Conservation (phyloP, 2,329 filamentous ascomycete species). For the Samsoniella hepiali region DNA sequence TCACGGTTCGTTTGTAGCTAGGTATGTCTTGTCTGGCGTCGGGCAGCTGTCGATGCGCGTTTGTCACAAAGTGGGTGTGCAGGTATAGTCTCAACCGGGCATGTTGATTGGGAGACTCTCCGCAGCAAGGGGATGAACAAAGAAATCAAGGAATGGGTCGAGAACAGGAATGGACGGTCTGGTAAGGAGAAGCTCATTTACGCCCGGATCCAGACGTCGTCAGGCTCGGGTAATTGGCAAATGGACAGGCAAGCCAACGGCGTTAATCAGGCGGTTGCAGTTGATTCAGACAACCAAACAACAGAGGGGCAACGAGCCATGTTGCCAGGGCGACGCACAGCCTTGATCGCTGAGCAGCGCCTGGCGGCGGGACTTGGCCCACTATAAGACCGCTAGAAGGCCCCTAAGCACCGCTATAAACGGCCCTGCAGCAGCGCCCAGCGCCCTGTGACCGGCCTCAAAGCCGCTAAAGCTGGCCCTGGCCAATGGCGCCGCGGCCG, state of each 20-base stretch:
- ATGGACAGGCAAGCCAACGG: constrained; percentile 7
- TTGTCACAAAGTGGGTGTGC: not conserved
- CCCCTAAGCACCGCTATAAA: constrained; percentile 7
- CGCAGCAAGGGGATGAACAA: not conserved
- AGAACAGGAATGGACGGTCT: constrained; percentile 11
- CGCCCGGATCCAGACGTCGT: constrained; percentile 3
- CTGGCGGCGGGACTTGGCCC: not conserved
- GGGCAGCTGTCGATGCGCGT: constrained; percentile 10
- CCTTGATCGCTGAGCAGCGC: not conserved
- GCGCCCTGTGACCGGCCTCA: not conserved
- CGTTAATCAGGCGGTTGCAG: constrained; percentile 2
- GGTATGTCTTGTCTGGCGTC: not conserved
- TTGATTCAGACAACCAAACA: constrained; percentile 20
- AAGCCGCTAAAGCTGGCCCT: not conserved
- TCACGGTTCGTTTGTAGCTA: constrained; percentile 7
- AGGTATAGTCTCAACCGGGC: constrained; percentile 9
- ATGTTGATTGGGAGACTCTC: constrained; percentile 14
- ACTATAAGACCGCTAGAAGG: constrained; percentile 8
- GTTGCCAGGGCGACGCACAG: constrained; percentile 23
- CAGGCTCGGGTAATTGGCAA: constrained; percentile 7
- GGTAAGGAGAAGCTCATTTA: constrained; percentile 9
- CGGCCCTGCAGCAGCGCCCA: not conserved
- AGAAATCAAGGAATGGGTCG: not conserved
- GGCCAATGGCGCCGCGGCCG: not conserved
- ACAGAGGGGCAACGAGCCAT: constrained; percentile 23